These are phyloP conservation scores for Ustilago esculenta DNA, from an alignment of 1,284 basidiomycete species.

Conservation along the genomic window DNA sequence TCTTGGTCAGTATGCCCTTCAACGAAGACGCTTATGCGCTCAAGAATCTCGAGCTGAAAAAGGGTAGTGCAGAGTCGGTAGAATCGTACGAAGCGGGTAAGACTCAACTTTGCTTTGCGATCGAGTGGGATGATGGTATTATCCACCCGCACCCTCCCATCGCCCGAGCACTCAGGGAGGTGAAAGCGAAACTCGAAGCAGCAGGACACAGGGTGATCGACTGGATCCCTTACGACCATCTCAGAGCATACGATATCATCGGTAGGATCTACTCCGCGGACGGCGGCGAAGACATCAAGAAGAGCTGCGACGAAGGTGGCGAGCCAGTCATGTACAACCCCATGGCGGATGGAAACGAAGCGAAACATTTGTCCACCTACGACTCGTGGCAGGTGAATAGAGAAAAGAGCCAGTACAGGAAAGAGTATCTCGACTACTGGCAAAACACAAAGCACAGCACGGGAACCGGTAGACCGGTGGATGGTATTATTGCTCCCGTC, in stretches of 20 bases:
- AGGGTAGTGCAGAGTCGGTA: conserved; percentile 13
- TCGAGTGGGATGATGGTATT: conserved; percentile 66
- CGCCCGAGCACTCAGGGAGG: conserved; percentile 61
- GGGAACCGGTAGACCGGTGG: conserved; percentile 71
- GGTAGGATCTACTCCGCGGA: conserved; percentile 50
- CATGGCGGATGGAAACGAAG: conserved; percentile 4
- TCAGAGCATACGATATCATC: conserved; percentile 60
- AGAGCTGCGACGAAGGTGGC: conserved; percentile 41
- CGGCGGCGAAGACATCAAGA: conserved; percentile 49
- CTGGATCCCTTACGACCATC: conserved; percentile 28
- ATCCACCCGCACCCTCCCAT: conserved; percentile 67
- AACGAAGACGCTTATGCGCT: conserved; percentile 37
- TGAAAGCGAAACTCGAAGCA: conserved; percentile 53
- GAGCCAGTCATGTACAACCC: conserved; percentile 48
- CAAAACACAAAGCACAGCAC: conserved; percentile 70
- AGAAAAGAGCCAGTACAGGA: conserved; percentile 69
- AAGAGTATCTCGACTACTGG: conserved; percentile 72
- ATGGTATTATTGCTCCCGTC: conserved; percentile 74
- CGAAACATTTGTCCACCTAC: conserved; percentile 68
- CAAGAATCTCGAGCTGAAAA: conserved; percentile 25
- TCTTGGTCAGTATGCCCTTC: conserved; percentile 37
- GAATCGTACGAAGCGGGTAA: neutral
- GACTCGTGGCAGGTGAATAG: conserved; percentile 72
- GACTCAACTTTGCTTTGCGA: conserved; percentile 33
- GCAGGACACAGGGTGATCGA: conserved; percentile 55